phyloP scores from a whole-genome alignment of 176 grass and related monocot species.

The Raddia distichophylla region DNA sequence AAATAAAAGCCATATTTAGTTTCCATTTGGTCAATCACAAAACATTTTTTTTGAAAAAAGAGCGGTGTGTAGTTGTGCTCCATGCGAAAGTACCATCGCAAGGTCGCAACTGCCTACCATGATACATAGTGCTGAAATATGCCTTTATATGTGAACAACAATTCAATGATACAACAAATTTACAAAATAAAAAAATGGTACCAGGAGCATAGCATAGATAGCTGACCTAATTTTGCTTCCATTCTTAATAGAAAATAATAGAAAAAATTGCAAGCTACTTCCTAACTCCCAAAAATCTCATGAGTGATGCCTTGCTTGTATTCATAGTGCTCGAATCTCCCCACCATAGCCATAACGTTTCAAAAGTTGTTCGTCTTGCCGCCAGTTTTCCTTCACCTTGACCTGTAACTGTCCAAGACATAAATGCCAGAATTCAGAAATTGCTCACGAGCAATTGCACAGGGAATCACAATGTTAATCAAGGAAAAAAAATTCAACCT shows the following conservation, averaged over 20 bases:
- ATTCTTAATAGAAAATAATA: background rate
- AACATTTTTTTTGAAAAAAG: too few relatives aligned
- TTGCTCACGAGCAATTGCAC: background rate
- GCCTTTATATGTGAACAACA: background rate
- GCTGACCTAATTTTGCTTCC: conserved; percentile 11
- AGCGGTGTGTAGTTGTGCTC: too few relatives aligned
- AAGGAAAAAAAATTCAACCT: conserved; percentile 44
- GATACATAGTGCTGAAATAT: background rate
- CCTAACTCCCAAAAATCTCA: background rate
- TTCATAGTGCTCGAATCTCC: conserved; percentile 72
- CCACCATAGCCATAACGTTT: conserved; percentile 87
- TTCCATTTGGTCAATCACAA: too few relatives aligned
- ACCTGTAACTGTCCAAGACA: conserved; percentile 62
- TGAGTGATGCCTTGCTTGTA: background rate
- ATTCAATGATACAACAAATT: background rate
- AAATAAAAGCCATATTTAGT: too few relatives aligned
- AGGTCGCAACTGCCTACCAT: background rate
- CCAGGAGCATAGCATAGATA: conserved; percentile 4
- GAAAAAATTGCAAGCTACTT: background rate
- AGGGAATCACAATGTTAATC: background rate
- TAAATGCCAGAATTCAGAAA: background rate
- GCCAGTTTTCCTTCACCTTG: conserved; percentile 94
- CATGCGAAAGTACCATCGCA: background rate
- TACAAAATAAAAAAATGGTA: conserved; percentile 7
- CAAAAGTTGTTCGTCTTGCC: conserved; percentile 83